phyloP scores from a whole-genome alignment of 164 flowering plant genomes.

The Litsea cubeba region DNA sequence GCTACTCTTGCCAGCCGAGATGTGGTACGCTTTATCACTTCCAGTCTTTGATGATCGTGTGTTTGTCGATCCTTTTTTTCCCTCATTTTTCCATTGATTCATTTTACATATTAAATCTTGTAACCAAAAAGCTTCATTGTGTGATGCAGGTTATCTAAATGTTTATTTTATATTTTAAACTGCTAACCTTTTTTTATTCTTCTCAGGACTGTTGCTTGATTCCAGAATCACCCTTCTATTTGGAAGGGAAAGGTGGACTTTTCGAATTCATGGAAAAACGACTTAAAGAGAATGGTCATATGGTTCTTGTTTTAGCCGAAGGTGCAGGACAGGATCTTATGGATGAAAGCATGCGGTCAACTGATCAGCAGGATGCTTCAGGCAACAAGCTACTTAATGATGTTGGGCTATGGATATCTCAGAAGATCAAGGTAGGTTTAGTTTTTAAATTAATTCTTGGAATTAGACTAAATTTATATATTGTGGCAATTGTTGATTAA shows the following conservation, averaged over 20 bases:
- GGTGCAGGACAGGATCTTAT: conserved; percentile 64
- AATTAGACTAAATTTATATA: too few relatives aligned
- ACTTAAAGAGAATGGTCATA: conserved; percentile 54
- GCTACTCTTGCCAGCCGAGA: conserved; percentile 78
- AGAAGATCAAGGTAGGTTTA: conserved; percentile 54
- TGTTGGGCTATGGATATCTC: conserved; percentile 74
- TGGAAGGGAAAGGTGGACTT: conserved; percentile 57
- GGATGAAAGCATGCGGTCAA: conserved; percentile 31
- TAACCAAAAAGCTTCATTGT: not conserved
- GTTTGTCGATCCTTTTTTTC: not conserved
- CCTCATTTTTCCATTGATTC: not conserved
- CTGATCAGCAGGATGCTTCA: conserved; percentile 60
- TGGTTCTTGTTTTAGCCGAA: conserved; percentile 62
- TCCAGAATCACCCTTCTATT: conserved; percentile 60
- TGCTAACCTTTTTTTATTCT: not conserved
- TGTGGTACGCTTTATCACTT: conserved; percentile 23
- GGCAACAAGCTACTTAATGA: conserved; percentile 75
- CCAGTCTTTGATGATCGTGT: not conserved
- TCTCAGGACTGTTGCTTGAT: conserved; percentile 59
- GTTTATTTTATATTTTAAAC: not conserved
- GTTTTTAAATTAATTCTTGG: not conserved
- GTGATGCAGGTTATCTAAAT: not conserved
- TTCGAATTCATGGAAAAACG: conserved; percentile 43
- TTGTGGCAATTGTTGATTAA: too few relatives aligned
- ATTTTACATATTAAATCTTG: not conserved